Percentiles rank a stretch among this genome's conserved stretches.
Evolutionary conservation across 441 rosid genomes (phyloP).

Genomic region (Adansonia rubrostipa): DNA sequence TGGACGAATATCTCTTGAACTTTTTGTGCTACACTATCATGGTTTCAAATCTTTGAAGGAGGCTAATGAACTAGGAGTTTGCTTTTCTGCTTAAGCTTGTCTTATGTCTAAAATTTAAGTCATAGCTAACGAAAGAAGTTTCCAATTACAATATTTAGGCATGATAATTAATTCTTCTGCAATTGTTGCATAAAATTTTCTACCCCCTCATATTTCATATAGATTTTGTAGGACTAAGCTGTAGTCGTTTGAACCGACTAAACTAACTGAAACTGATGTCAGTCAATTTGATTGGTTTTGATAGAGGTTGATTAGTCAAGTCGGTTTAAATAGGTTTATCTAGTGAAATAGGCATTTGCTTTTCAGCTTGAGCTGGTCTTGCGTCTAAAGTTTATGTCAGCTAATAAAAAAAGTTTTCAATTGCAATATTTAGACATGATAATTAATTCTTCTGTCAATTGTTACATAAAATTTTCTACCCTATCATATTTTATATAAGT

Average conservation of each 20-base stretch:
- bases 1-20: background rate
- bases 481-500: background rate
- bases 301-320: background rate
- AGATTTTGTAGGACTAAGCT: background rate
- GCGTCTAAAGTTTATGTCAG: background rate
- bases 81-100: background rate
- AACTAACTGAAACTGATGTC: background rate
- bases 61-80: background rate
- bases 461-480: background rate
- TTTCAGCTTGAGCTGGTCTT: slow-evolving; percentile 3
- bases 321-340: background rate
- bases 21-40: background rate
- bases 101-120: background rate
- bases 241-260: background rate
- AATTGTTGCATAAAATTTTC: background rate
- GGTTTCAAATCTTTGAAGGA: slow-evolving; percentile 15
- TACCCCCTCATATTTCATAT: background rate
- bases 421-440: slow-evolving; percentile 5
- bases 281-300: background rate
- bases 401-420: background rate
- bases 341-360: background rate
- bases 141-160: background rate
- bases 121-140: background rate
- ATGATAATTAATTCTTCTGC: background rate
- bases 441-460: background rate